Evolutionary conservation across 257 asterid species (phyloP), one percentile per base, ranked within the genome.

Genomic region (Solanum sejunctum): DNA sequence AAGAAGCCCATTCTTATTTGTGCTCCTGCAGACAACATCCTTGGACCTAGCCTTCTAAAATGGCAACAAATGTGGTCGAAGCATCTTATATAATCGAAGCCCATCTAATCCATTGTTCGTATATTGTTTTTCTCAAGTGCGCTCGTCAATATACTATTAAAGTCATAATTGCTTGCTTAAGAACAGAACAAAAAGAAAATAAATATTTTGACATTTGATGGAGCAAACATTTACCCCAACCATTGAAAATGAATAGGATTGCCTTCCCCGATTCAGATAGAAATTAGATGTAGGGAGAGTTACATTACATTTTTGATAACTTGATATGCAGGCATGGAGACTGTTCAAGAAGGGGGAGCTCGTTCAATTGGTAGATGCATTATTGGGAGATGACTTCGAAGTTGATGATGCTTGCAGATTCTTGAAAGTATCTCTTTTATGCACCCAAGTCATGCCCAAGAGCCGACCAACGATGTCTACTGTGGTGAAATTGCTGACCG

Each of bases 361-460:
- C 60, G 83, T 64, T 43, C 86, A 93, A 72, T 83, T 95, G 87
- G 92, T 93, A 41, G 98, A 95, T 84, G 66, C 66, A 18, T 81
- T 88, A 20, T 63, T 93, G 15, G 91, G 82, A 63, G 89, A 69
- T 17, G 88, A 87, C 83, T 63, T 90, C 21, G n/a, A 86, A 58
- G 39, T 26, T 21, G 92, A 87, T 2, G 97, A 94, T 85, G 94
- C 92, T 61, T 89, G 91, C 91, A 91, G 84, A 80, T 94, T 87
- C 82, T 88, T 92, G 78, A 92, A 91, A 86, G 85, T 92, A 9
- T 93, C 92, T 18, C 93, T 95, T 81, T 8, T 94, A 20, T 94
- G 98, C 91, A 91, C 96, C 85, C 98, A 94, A 88, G 92, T 89
- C 45, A 21, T 84, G 83, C 97, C 96, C 11, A 91, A 88, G 83